Conservation (phyloP, 176 grass and related monocot genomes). For the Tillandsia fasciculata region DNA sequence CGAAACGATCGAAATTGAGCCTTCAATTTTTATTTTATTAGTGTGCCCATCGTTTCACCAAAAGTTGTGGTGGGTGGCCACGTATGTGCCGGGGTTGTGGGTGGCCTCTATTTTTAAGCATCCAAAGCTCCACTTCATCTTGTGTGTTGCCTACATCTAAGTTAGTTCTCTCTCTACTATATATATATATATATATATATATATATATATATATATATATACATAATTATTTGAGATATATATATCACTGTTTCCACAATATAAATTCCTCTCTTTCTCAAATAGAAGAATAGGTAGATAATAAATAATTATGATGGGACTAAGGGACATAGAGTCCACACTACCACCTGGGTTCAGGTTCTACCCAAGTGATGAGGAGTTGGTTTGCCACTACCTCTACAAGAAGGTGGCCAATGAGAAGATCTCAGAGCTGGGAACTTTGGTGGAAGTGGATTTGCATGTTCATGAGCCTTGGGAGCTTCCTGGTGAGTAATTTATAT, state of each 20-base stretch:
- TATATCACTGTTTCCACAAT: no score
- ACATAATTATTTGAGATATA: no score
- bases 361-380: constrained; percentile 91
- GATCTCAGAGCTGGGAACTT: constrained; percentile 39
- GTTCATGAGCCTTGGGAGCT: constrained; percentile 86
- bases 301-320: constrained; percentile 31
- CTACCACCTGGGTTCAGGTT: constrained; percentile 97
- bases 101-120: constrained; percentile 13
- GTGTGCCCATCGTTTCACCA: no score
- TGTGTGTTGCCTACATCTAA: neutral
- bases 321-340: constrained; percentile 80
- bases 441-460: constrained; percentile 93
- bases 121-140: constrained; percentile 2
- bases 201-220: no score
- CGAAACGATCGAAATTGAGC: no score
- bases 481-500: constrained; percentile 40
- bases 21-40: no score
- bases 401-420: constrained; percentile 78
- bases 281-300: neutral
- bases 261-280: no score
- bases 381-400: constrained; percentile 92
- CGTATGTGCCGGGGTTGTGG: no score
- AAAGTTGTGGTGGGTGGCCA: no score
- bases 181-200: no score
- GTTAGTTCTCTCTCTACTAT: no score